Base-by-base conservation (phyloP, 1,284 basidiomycete species). In the Austroboletus niveus region DNA sequence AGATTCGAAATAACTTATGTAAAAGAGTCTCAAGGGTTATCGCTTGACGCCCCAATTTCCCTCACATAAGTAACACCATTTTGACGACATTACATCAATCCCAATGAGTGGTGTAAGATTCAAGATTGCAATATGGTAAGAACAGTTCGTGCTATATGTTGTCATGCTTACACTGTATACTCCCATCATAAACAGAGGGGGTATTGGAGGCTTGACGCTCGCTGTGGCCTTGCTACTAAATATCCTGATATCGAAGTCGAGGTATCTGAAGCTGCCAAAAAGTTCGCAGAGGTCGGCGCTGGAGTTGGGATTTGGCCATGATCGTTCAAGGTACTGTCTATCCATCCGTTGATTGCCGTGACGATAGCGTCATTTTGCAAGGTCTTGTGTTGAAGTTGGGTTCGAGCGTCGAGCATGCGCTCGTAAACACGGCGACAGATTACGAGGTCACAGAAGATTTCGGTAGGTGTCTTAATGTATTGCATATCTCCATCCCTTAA, bases 271-370 rank as follows among this genome's bases (percentile, higher is more conserved):
- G 72, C 70, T 9, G 74, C 78, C 22, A 59, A 62, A 34, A 62
- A 74, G 47, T 73, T 82, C 36, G 62, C 72, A 20, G 78, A 81
- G 60, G 47, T 80, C 22, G 81, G 82, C 15, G 81, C 80, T 17
- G 82, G 82, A 9, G 71, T 84, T 41, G 79, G 77, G 1, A 58
- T 84, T n/a, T 82, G 75, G 60, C 70, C 74, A 38, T 72, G 80
- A 68, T 63, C 55, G 24, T 66, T 71, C 63, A 57, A 57, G 56
- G 61, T 65, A 12, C 8, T 0, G 1, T 27, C 27, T 32, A 14
- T 20, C 20, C 32, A 29, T 29, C 15, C 20, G 17, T 10, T 31
- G 9, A 0, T 12, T 54, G 45, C 66, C 10, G n/a, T 10, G 27
- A 29, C 1, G 27, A 29, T 29, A 29, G 8, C 27, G 27, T 29